Percentiles rank a stretch among this genome's conserved stretches.
Evolutionary conservation across 2,329 filamentous ascomycete species (phyloP).

Genomic region (Beauveria scarabaeidicola): DNA sequence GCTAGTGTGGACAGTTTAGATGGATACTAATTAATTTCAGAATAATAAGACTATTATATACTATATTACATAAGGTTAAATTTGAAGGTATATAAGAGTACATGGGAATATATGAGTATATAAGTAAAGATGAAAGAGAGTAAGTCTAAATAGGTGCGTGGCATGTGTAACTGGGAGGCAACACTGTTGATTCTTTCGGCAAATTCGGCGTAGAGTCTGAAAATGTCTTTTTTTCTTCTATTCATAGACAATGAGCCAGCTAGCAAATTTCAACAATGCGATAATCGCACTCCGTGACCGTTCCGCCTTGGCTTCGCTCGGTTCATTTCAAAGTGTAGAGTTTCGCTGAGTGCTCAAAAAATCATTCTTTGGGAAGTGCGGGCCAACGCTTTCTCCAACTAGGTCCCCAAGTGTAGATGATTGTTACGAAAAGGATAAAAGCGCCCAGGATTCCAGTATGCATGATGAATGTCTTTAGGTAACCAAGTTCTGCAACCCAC

Average conservation of each 20-base stretch:
- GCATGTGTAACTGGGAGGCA: too few relatives aligned
- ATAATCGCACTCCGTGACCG: too few relatives aligned
- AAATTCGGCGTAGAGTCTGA: background rate
- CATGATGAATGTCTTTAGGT: conserved; percentile 21
- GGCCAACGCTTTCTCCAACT: conserved; percentile 4
- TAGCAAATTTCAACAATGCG: background rate
- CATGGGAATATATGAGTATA: too few relatives aligned
- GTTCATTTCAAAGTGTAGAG: background rate
- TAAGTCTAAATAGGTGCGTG: too few relatives aligned
- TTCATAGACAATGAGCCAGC: background rate
- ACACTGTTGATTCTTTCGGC: too few relatives aligned
- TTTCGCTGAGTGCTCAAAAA: background rate
- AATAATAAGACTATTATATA: too few relatives aligned
- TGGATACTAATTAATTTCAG: too few relatives aligned
- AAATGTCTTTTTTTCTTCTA: background rate
- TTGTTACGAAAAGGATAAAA: conserved; percentile 21
- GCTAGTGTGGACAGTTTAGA: too few relatives aligned
- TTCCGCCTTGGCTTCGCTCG: background rate
- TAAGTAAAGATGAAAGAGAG: too few relatives aligned
- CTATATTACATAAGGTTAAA: too few relatives aligned
- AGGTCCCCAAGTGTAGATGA: conserved; percentile 18
- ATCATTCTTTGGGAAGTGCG: background rate
- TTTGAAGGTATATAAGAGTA: too few relatives aligned
- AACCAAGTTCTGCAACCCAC: conserved; percentile 21
- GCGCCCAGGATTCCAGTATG: conserved; percentile 25